phyloP scores from a whole-genome alignment of 78 protist species.

The Isochrysis galbana region DNA sequence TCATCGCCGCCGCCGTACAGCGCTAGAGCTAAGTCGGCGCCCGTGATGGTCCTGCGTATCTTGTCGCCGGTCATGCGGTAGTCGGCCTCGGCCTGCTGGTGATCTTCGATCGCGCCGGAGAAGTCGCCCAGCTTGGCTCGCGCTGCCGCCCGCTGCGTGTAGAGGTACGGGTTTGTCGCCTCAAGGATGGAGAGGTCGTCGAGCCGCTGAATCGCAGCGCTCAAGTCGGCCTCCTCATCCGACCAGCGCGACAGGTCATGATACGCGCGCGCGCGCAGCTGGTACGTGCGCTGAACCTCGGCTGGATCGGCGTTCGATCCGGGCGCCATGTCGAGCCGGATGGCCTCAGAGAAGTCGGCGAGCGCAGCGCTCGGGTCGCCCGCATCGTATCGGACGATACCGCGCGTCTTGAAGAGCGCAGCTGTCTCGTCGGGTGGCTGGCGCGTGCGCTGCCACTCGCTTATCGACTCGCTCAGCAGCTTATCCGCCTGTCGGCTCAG shows the following conservation, averaged over 20 bases:
- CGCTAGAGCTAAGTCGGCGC: background rate
- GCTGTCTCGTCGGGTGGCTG: conserved; percentile 21
- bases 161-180: conserved; percentile 15
- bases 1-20: background rate
- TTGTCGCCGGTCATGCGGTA: background rate
- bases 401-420: conserved; percentile 14
- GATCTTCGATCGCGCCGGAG: background rate
- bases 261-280: background rate
- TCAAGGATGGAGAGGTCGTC: background rate
- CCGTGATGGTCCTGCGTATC: background rate
- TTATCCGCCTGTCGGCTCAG: background rate
- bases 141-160: background rate
- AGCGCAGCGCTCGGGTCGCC: background rate
- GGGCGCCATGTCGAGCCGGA: background rate
- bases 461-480: background rate
- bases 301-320: background rate
- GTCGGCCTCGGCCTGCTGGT: background rate
- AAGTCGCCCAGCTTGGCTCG: background rate
- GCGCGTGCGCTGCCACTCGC: background rate
- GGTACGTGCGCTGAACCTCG: conserved; percentile 6
- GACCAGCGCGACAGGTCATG: background rate
- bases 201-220: background rate
- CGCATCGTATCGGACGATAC: background rate
- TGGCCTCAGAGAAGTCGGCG: background rate
- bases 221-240: background rate